phyloP scores from a whole-genome alignment of 1,139 yeast genomes.

The Yarrowia galli region DNA sequence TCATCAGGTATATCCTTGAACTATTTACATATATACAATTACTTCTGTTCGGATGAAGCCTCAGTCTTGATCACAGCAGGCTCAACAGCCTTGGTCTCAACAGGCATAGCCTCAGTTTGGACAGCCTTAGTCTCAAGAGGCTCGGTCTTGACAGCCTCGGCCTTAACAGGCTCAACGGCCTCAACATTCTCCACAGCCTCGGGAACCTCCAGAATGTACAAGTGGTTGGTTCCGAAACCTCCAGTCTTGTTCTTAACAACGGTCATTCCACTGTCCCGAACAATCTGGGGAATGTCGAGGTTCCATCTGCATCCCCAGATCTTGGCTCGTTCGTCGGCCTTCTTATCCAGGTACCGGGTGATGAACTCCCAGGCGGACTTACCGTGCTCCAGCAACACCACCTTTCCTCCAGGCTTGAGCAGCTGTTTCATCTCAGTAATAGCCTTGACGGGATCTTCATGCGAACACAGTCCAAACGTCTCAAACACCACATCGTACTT shows the following conservation, averaged over 20 bases:
- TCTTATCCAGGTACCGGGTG: constrained; percentile 79
- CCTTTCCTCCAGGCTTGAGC: constrained; percentile 89
- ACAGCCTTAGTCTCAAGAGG: neutral
- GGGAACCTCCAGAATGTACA: constrained; percentile 46
- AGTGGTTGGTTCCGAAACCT: constrained; percentile 86
- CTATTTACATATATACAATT: constrained; percentile 38
- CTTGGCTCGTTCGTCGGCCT: constrained; percentile 82
- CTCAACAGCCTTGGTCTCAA: too few relatives aligned
- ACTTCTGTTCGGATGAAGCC: neutral
- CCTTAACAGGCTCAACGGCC: neutral
- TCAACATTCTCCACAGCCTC: neutral
- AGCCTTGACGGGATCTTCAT: constrained; percentile 88
- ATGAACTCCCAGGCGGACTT: constrained; percentile 80
- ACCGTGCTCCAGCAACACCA: constrained; percentile 90
- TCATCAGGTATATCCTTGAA: neutral
- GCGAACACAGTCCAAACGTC: constrained; percentile 95
- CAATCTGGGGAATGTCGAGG: constrained; percentile 83
- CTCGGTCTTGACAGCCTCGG: neutral
- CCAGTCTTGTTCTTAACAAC: constrained; percentile 78
- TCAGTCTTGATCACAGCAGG: neutral
- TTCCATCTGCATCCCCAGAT: constrained; percentile 99
- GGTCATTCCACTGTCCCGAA: constrained; percentile 84
- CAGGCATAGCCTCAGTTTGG: neutral
- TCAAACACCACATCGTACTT: constrained; percentile 92
- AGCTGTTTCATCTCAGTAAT: constrained; percentile 73